Base-by-base conservation (phyloP, 192 early-diverging fungal genomes). In the Hyaloraphidium curvatum region DNA sequence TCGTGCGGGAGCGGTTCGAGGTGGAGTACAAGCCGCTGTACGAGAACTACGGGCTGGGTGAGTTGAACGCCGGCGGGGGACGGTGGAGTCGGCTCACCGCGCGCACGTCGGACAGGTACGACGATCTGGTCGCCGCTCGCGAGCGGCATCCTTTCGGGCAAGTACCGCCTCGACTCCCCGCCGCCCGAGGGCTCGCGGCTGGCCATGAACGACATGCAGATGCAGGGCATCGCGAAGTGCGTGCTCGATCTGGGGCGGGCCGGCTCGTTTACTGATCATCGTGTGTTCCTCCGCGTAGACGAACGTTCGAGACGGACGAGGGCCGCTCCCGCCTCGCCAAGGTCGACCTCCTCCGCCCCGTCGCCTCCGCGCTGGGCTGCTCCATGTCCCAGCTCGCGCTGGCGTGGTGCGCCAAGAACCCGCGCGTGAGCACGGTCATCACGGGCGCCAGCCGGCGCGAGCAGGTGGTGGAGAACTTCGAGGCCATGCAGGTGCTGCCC, bases 101-200 rank as follows among this genome's bases (percentile, higher is more conserved):
- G n/a, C n/a, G n/a, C n/a, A n/a, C n/a, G n/a, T n/a, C n/a, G n/a
- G n/a, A n/a, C n/a, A n/a, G n/a, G n/a, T n/a, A 70, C 77, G 2
- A 79, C 80, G 19, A 80, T 74, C 30, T 90, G 83, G 82, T 88
- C 84, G 1, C 85, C 85, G n/a, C 62, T 86, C 5, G 75, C 75
- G 5, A n/a, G n/a, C n/a, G 43, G 43, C 14, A 25, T 48, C 25
- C 43, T 48, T 5, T 22, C 43, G 5, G 43, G 43, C 11, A 48
- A 48, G 25, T 48, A 48, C 23, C n/a, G n/a, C n/a, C n/a, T n/a
- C n/a, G n/a, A n/a, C n/a, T n/a, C n/a, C n/a, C n/a, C n/a, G n/a
- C 43, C 43, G 11, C 43, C 43, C 7, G 17, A 14, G 17, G 43
- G 23, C 5, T 48, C 43, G 14, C 43, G 43, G 17, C 25, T 48